Evolutionary conservation across 2,329 filamentous ascomycete species (phyloP).

Genomic region (Pseudogymnoascus sp.): DNA sequence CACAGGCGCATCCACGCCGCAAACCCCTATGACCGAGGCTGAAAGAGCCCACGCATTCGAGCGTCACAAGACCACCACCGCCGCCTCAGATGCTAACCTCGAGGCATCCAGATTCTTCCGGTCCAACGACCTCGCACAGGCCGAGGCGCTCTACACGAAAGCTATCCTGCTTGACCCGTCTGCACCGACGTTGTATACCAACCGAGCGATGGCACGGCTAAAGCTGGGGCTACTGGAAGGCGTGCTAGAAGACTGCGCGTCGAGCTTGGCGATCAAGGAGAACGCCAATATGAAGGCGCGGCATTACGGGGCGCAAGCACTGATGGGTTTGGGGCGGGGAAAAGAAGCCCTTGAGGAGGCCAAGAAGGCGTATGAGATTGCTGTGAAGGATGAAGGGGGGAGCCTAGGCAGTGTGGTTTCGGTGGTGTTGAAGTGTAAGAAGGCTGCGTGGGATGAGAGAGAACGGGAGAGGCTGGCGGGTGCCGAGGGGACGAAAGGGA

Average conservation of each 20-base stretch:
- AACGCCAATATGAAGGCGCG: constrained; percentile 65
- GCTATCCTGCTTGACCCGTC: constrained; percentile 71
- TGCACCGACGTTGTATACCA: constrained; percentile 78
- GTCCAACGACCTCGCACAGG: constrained; percentile 53
- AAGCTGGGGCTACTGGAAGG: constrained; percentile 65
- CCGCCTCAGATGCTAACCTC: neutral
- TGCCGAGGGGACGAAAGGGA: constrained; percentile 34
- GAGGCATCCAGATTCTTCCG: constrained; percentile 44
- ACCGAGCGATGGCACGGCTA: constrained; percentile 75
- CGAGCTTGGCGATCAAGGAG: constrained; percentile 60
- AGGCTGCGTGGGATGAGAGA: constrained; percentile 70
- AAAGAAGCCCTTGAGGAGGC: constrained; percentile 66
- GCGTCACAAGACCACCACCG: neutral
- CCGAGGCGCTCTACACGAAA: constrained; percentile 64
- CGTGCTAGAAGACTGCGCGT: constrained; percentile 68
- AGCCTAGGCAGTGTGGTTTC: constrained; percentile 60
- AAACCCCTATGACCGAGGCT: neutral
- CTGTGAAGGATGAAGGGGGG: constrained; percentile 42
- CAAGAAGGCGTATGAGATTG: constrained; percentile 63
- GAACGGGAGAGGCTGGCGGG: constrained; percentile 39
- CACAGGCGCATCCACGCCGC: neutral
- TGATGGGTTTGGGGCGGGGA: constrained; percentile 63
- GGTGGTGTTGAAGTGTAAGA: constrained; percentile 72
- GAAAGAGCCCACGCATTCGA: neutral
- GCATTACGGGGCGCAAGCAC: constrained; percentile 76